Percentiles rank a stretch among this genome's conserved stretches.
phyloP scores from a whole-genome alignment of 2,329 filamentous ascomycete species.

The Thielaviopsis populi region DNA sequence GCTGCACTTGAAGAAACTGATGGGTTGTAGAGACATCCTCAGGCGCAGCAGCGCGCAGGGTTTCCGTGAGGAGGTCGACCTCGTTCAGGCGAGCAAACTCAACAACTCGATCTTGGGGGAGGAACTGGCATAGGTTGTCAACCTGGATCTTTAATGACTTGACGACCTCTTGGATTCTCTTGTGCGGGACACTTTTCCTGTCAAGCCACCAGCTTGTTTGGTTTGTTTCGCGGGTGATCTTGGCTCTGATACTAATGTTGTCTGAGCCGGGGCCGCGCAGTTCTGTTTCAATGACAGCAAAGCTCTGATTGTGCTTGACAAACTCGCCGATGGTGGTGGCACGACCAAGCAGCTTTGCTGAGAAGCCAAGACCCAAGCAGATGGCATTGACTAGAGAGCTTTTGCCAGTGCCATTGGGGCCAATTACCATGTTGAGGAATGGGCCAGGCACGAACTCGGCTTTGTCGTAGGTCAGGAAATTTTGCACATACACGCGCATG shows the following conservation, averaged over 20 bases:
- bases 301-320: conserved; percentile 72
- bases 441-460: conserved; percentile 86
- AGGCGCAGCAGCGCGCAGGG: conserved; percentile 74
- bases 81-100: conserved; percentile 80
- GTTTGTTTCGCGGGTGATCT: conserved; percentile 70
- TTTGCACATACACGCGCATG: conserved; percentile 65
- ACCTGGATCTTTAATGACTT: conserved; percentile 74
- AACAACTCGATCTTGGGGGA: conserved; percentile 89
- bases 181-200: conserved; percentile 44
- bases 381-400: conserved; percentile 96
- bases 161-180: conserved; percentile 52
- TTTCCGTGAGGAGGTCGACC: conserved; percentile 68
- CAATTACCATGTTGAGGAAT: conserved; percentile 95
- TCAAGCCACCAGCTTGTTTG: conserved; percentile 67
- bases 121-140: conserved; percentile 93
- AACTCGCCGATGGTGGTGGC: conserved; percentile 77
- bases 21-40: conserved; percentile 70
- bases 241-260: conserved; percentile 62
- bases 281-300: conserved; percentile 81
- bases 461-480: conserved; percentile 90
- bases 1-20: conserved; percentile 53
- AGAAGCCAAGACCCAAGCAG: conserved; percentile 78
- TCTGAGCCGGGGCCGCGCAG: conserved; percentile 47
- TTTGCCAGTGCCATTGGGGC: conserved; percentile 96
- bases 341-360: conserved; percentile 66